A percentile compares a stretch with the other conserved stretches of the same genome.
Conservation (phyloP, 306 rosid genomes). For the Geum urbanum region DNA sequence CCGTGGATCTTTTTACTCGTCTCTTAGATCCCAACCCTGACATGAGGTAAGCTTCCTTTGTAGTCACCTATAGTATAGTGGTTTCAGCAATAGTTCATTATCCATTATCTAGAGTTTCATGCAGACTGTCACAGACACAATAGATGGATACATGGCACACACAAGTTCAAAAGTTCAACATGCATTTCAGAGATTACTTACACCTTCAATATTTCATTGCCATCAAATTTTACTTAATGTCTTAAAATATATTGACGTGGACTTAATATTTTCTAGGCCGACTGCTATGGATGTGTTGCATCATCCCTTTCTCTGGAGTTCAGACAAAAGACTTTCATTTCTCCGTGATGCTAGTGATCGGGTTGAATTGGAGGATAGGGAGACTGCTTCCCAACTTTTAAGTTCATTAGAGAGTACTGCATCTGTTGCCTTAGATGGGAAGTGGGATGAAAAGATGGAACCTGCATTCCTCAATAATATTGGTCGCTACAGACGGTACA, state of each 20-base stretch:
- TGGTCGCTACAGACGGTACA: constrained; percentile 42
- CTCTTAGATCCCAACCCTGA: constrained; percentile 29
- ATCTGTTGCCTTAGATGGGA: constrained; percentile 31
- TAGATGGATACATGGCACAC: not conserved
- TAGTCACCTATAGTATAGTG: not conserved
- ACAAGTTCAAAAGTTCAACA: not conserved
- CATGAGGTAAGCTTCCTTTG: constrained; percentile 22
- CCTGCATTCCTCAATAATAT: constrained; percentile 32
- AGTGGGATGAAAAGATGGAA: constrained; percentile 43
- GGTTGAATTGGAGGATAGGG: constrained; percentile 44
- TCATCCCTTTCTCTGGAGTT: constrained; percentile 42
- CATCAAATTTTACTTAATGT: not conserved
- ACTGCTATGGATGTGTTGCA: constrained; percentile 31
- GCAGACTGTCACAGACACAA: not conserved
- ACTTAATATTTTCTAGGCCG: constrained; percentile 25
- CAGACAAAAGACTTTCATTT: constrained; percentile 34
- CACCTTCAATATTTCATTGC: not conserved
- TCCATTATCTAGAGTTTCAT: not conserved
- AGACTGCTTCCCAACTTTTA: constrained; percentile 26
- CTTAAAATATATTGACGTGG: constrained; percentile 4
- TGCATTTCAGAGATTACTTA: not conserved
- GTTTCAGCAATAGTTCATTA: not conserved
- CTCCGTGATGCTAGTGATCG: constrained; percentile 42
- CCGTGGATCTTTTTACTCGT: constrained; percentile 29
- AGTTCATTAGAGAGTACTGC: constrained; percentile 32